Evolutionary conservation across 306 rosid species (phyloP).

Genomic region (Cajanus cajan): DNA sequence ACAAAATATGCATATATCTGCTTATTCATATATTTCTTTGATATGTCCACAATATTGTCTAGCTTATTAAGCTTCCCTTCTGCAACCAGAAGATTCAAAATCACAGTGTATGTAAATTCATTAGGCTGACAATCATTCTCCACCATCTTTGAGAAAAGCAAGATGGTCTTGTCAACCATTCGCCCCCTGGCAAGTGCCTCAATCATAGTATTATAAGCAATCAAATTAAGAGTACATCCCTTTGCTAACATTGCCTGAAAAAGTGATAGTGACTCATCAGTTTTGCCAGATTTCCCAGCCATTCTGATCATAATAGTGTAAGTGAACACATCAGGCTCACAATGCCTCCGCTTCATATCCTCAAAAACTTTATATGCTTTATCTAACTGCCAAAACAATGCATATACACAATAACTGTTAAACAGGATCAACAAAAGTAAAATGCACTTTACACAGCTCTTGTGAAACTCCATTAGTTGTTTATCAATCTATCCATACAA

Average conservation of each 20-base stretch:
- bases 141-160: slow-evolving; percentile 75
- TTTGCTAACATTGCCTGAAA: slow-evolving; percentile 69
- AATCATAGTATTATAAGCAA: slow-evolving; percentile 78
- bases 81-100: slow-evolving; percentile 65
- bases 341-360: slow-evolving; percentile 83
- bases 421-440: slow-evolving; percentile 35
- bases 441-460: not conserved
- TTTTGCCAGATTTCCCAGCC: slow-evolving; percentile 69
- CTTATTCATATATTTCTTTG: slow-evolving; percentile 61
- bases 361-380: slow-evolving; percentile 67
- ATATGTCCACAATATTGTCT: slow-evolving; percentile 57
- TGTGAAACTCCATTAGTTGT: slow-evolving; percentile 8
- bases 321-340: slow-evolving; percentile 80
- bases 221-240: slow-evolving; percentile 63
- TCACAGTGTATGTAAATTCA: slow-evolving; percentile 74
- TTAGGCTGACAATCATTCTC: slow-evolving; percentile 74
- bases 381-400: slow-evolving; percentile 63
- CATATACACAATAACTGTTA: slow-evolving; percentile 21
- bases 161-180: slow-evolving; percentile 71
- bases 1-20: slow-evolving; percentile 72
- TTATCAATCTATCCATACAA: slow-evolving; percentile 18
- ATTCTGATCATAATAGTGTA: slow-evolving; percentile 91
- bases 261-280: slow-evolving; percentile 49
- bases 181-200: slow-evolving; percentile 77
- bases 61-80: slow-evolving; percentile 80